These are phyloP conservation scores for Mycena galopus DNA, from an alignment of 768 basidiomycete species.

Conservation along the genomic window DNA sequence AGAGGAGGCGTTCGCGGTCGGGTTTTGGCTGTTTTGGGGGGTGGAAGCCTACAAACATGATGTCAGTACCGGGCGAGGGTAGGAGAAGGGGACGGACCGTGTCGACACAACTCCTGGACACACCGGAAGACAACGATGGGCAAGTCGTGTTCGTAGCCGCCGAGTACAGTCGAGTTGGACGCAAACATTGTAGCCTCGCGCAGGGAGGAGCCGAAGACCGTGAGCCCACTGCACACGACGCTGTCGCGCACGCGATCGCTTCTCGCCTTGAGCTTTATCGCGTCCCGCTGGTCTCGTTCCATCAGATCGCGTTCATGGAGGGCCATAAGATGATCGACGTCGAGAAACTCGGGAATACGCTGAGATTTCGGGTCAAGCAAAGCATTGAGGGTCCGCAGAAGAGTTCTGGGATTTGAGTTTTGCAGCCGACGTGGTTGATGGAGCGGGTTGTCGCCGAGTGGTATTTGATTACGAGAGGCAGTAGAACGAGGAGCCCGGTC, in stretches of 20 bases:
- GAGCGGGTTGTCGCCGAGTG: neutral
- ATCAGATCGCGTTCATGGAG: slow-evolving; percentile 44
- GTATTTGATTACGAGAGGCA: neutral
- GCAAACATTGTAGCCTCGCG: slow-evolving; percentile 52
- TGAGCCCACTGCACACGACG: slow-evolving; percentile 14
- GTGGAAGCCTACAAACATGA: slow-evolving; percentile 13
- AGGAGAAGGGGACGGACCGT: slow-evolving; percentile 41
- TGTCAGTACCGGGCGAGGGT: neutral
- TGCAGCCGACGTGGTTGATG: slow-evolving; percentile 27
- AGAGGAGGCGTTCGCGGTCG: slow-evolving; percentile 50
- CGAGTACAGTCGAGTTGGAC: slow-evolving; percentile 48
- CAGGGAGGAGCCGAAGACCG: slow-evolving; percentile 53
- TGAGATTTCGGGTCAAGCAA: slow-evolving; percentile 30
- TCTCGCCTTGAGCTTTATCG: slow-evolving; percentile 31
- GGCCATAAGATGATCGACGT: slow-evolving; percentile 42
- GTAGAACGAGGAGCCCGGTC: neutral
- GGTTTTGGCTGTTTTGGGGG: slow-evolving; percentile 32
- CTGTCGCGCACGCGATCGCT: slow-evolving; percentile 24
- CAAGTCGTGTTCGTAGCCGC: slow-evolving; percentile 52
- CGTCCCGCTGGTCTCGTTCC: slow-evolving; percentile 39
- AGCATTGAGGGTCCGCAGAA: slow-evolving; percentile 31
- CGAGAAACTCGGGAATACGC: slow-evolving; percentile 35
- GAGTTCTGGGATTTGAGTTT: slow-evolving; percentile 31
- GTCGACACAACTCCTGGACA: slow-evolving; percentile 58
- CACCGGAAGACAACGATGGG: slow-evolving; percentile 57